Conservation (phyloP, 2,329 filamentous ascomycete species). For the Colletotrichum simmondsii region DNA sequence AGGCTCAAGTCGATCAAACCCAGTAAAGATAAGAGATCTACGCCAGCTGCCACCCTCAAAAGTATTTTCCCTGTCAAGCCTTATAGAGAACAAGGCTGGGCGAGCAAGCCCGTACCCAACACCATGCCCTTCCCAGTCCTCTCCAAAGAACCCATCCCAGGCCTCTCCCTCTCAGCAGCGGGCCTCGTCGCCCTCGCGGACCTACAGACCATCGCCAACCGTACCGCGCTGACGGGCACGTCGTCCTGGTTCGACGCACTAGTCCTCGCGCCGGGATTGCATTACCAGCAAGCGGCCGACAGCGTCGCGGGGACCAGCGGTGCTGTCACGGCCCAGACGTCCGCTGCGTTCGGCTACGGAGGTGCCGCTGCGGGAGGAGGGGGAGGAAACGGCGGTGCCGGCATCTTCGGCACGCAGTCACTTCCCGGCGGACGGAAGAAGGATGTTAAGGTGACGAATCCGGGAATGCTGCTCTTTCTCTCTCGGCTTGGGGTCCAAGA, state of each 20-base stretch:
- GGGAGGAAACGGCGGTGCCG: constrained; percentile 2
- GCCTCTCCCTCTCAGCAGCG: constrained; percentile 58
- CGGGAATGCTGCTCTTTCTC: constrained; percentile 55
- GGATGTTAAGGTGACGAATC: constrained; percentile 20
- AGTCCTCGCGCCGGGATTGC: constrained; percentile 68
- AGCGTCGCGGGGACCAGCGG: constrained; percentile 51
- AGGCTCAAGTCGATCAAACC: neutral
- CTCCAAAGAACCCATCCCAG: constrained; percentile 56
- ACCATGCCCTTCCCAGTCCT: constrained; percentile 50
- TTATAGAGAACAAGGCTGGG: too few relatives aligned
- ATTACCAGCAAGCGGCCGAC: constrained; percentile 68
- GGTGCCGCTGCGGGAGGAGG: neutral
- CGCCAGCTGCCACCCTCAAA: neutral
- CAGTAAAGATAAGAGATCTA: neutral
- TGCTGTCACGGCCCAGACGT: constrained; percentile 52
- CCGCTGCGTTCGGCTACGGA: constrained; percentile 61
- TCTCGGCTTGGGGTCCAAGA: neutral
- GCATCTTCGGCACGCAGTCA: constrained; percentile 14
- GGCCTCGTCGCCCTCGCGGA: constrained; percentile 70
- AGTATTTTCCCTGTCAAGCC: too few relatives aligned
- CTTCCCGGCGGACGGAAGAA: neutral
- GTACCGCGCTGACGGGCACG: constrained; percentile 67
- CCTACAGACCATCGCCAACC: constrained; percentile 63
- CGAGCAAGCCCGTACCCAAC: neutral
- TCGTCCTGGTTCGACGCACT: constrained; percentile 67